Conservation (phyloP, 345 rosid species). For the Lenwebbia sp. region DNA sequence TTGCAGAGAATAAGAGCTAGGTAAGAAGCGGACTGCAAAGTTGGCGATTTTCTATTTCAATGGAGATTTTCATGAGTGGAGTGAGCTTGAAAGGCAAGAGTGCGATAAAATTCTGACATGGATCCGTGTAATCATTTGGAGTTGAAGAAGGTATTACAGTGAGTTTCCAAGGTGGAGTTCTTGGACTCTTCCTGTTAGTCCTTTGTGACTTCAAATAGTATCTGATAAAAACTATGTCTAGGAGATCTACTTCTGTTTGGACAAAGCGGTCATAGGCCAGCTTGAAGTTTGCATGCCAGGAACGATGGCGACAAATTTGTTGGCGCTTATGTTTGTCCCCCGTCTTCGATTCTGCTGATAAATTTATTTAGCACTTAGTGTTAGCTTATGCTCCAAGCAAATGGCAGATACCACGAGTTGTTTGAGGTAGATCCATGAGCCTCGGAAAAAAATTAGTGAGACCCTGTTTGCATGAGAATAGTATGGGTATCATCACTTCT, state of each 20-base stretch:
- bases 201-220: background rate
- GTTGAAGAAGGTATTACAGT: background rate
- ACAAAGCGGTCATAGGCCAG: conserved; percentile 48
- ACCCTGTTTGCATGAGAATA: background rate
- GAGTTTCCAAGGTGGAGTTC: background rate
- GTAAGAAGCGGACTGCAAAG: background rate
- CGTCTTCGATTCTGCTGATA: background rate
- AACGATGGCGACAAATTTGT: conserved; percentile 75
- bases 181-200: background rate
- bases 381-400: background rate
- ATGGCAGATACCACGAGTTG: background rate
- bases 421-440: background rate
- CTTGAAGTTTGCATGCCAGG: conserved; percentile 46
- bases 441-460: background rate
- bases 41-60: background rate
- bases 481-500: background rate
- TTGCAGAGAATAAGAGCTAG: background rate
- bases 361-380: background rate
- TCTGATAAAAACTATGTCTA: background rate
- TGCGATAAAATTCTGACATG: background rate
- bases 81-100: no score
- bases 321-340: background rate
- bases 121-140: background rate
- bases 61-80: background rate
- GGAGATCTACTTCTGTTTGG: conserved; percentile 17